Base-by-base conservation (phyloP, 768 basidiomycete species). In the Phaffia australis region DNA sequence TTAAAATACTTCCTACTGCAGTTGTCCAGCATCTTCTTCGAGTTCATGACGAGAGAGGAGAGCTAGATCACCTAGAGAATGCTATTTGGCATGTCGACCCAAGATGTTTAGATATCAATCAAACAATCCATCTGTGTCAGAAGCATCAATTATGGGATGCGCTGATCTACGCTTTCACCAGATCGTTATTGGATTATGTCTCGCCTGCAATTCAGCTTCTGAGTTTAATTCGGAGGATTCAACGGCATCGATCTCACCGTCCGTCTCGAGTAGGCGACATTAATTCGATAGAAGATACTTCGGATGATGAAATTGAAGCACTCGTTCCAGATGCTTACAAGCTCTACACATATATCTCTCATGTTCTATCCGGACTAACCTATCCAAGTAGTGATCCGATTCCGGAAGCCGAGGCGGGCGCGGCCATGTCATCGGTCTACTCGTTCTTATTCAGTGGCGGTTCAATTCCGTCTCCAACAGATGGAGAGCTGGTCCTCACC, bases 51-150 rank as follows among this genome's bases (percentile, higher is more conserved):
- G 83, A 84, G 42, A 81, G 84, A 54, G 80, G 79, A 16, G 82
- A 85, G 47, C 84, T 86, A 9, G 87, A 88, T 58, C 79, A 84
- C 3, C 88, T 87, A 1, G 93, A 99, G 75, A 83, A 84, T 35
- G 80, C 97, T 65, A 94, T 99, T 63, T 97, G 92, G 91, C 89
- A 94, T 74, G 89, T 97, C 70, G 89, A 95, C 71, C 91, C 94
- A 0, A 78, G 83, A 1, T 89, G 86, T 71, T 78, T 99, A 67
- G 95, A 99, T 73, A 85, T 97, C 77, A 88, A 97, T 73, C 94
- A 97, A 77, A 87, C 87, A 5, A 87, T 97, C 70, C 81, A 76
- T 29, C 80, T 99, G 5, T 99, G 95, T 73, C 87, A 90, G 75
- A 81, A 77, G 65, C 82, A 91, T 73, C 81, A 81, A 30, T 83